These are phyloP conservation scores for Ramichloridium luteum DNA, from an alignment of 2,329 filamentous ascomycete genomes.

Conservation along the genomic window DNA sequence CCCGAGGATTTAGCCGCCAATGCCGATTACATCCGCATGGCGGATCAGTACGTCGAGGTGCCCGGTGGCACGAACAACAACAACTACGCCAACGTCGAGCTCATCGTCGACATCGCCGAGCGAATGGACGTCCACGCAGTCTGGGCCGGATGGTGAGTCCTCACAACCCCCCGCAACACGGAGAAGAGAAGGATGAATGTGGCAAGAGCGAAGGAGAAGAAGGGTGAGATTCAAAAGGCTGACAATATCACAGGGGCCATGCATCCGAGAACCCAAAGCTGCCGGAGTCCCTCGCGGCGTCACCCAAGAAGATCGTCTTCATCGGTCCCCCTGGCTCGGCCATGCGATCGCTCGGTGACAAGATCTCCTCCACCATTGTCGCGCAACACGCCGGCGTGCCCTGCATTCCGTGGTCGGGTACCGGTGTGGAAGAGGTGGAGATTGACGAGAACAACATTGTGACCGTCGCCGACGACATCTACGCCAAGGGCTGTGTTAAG, in stretches of 20 bases:
- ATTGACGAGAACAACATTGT: slow-evolving; percentile 78
- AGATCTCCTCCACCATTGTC: slow-evolving; percentile 98
- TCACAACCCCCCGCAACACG: too few relatives aligned
- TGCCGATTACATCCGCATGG: slow-evolving; percentile 99
- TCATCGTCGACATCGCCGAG: slow-evolving; percentile 97
- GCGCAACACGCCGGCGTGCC: slow-evolving; percentile 93
- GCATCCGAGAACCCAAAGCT: slow-evolving; percentile 98
- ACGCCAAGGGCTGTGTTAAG: slow-evolving; percentile 80
- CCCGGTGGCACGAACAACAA: slow-evolving; percentile 99
- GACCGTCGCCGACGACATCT: slow-evolving; percentile 74
- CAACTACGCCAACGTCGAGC: slow-evolving; percentile 98
- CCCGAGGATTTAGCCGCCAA: slow-evolving; percentile 96
- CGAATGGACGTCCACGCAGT: slow-evolving; percentile 97
- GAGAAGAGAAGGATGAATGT: slow-evolving; percentile 1
- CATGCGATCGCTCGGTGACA: slow-evolving; percentile 98
- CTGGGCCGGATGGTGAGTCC: slow-evolving; percentile 87
- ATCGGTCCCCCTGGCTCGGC: slow-evolving; percentile 95
- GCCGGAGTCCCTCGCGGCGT: slow-evolving; percentile 88
- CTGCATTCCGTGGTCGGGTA: slow-evolving; percentile 98
- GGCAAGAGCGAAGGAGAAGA: too few relatives aligned
- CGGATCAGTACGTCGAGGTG: slow-evolving; percentile 97
- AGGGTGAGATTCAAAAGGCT: slow-evolving; percentile 8
- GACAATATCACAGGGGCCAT: slow-evolving; percentile 56
- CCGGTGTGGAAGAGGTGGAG: slow-evolving; percentile 69
- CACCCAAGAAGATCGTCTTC: slow-evolving; percentile 97